Evolutionary conservation across 805 yeast species (phyloP).

Genomic region (Clavispora fructus): DNA sequence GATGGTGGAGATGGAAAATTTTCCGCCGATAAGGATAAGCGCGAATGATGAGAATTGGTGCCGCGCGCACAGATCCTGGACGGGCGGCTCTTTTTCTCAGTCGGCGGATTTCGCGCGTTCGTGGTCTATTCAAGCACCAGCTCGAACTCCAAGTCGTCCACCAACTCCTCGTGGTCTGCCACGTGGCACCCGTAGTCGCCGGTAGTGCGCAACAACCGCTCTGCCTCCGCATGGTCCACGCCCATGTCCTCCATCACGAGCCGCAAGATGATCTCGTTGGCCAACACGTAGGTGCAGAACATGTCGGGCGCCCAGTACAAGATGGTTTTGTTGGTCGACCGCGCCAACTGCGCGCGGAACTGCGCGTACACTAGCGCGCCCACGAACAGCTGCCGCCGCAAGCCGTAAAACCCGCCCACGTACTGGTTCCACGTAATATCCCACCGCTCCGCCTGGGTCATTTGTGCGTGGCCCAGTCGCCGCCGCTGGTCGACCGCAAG

Average conservation of each 20-base stretch:
- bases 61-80: neutral
- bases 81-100: neutral
- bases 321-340: slow-evolving; percentile 37
- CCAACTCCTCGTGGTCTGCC: slow-evolving; percentile 26
- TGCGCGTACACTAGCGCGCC: slow-evolving; percentile 34
- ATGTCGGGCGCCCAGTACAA: slow-evolving; percentile 57
- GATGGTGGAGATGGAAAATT: neutral
- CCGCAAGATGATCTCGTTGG: slow-evolving; percentile 56
- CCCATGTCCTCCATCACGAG: slow-evolving; percentile 44
- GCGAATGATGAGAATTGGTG: neutral
- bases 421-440: slow-evolving; percentile 42
- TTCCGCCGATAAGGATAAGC: neutral
- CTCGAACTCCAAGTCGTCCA: slow-evolving; percentile 22
- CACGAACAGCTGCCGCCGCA: slow-evolving; percentile 49
- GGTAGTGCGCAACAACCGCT: slow-evolving; percentile 42
- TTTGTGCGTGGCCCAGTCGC: slow-evolving; percentile 35
- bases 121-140: slow-evolving; percentile 2
- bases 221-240: slow-evolving; percentile 38
- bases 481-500: slow-evolving; percentile 40
- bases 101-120: neutral
- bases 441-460: slow-evolving; percentile 45
- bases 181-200: slow-evolving; percentile 41
- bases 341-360: slow-evolving; percentile 19
- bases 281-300: slow-evolving; percentile 54
- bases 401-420: slow-evolving; percentile 58